Evolutionary conservation across 108 stramenopile genomes (phyloP).

Genomic region (Nitzschia sp.): DNA sequence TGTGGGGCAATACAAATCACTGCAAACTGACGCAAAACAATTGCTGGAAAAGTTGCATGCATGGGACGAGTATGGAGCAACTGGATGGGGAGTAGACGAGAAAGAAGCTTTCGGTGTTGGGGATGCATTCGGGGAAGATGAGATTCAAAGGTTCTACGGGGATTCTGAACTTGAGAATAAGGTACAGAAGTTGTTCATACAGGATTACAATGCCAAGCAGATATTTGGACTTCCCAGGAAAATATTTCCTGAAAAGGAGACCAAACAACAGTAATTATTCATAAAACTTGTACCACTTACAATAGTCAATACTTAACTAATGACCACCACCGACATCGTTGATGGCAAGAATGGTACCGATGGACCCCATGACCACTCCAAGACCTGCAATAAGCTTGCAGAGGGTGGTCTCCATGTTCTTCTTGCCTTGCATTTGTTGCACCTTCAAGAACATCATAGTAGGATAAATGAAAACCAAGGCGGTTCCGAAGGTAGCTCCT

Average conservation of each 20-base stretch:
- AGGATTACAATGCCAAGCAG: not conserved
- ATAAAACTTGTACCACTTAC: not conserved
- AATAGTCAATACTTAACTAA: not conserved
- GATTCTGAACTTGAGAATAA: not conserved
- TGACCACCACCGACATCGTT: constrained; percentile 3
- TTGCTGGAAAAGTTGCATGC: not conserved
- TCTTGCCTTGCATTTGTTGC: constrained; percentile 41
- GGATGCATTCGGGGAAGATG: not conserved
- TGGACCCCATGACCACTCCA: constrained; percentile 72
- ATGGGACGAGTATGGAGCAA: not conserved
- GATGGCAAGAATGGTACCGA: constrained; percentile 69
- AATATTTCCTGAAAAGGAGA: not conserved
- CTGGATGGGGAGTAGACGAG: not conserved
- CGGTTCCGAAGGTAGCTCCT: constrained; percentile 92
- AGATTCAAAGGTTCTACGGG: not conserved
- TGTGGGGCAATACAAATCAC: constrained; percentile 35
- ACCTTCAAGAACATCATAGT: constrained; percentile 73
- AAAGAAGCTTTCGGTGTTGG: not conserved
- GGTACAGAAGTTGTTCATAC: not conserved
- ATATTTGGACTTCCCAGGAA: not conserved
- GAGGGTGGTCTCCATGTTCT: constrained; percentile 50
- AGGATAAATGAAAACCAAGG: constrained; percentile 88
- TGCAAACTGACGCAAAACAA: not conserved
- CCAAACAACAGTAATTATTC: too few relatives aligned
- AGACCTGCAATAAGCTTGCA: constrained; percentile 64